Evolutionary conservation across 106 monocot genomes (phyloP), one percentile per base, ranked within the genome.

Genomic region (Ottelia alismoides): DNA sequence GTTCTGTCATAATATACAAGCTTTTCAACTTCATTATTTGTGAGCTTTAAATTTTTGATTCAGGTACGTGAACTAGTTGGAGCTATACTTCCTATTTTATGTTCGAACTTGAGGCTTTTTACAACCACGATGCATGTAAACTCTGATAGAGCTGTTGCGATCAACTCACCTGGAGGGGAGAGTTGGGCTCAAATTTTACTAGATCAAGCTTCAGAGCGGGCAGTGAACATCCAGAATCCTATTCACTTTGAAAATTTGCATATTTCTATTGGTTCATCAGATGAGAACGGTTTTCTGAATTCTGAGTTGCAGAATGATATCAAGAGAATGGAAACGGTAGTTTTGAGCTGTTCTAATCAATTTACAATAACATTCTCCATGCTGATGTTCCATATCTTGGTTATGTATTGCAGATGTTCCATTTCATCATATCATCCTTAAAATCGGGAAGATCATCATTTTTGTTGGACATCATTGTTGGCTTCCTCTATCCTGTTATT

Each of bases 21-120:
- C n/a, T n/a, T n/a, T n/a, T n/a, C n/a, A n/a, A n/a, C n/a, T n/a
- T n/a, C n/a, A n/a, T n/a, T n/a, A n/a, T n/a, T n/a, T n/a, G n/a
- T n/a, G n/a, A n/a, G n/a, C n/a, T n/a, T n/a, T n/a, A n/a, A n/a
- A n/a, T n/a, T n/a, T 23, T 68, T 14, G 24, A 18, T 54, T 49
- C 75, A 98, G 98, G 90, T 98, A 32, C 85, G 98, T 59, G 98
- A 98, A 75, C 74, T 66, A 25, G 73, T 98, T 47, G 98, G 98
- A 27, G 71, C 75, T 63, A 48, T 75, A 19, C 74, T 98, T 40
- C 71, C 72, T 58, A 64, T 98, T 23, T 23, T 86, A 40, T 82
- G 77, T 55, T 98, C 98, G 40, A 98, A 98, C 45, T 28, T 90
- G 49, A 68, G 98, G 11, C 71, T 79, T 26, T 80, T 40, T 75